Evolutionary conservation across 495 filamentous ascomycete genomes (phyloP).

Genomic region (Aspergillus ostianus): DNA sequence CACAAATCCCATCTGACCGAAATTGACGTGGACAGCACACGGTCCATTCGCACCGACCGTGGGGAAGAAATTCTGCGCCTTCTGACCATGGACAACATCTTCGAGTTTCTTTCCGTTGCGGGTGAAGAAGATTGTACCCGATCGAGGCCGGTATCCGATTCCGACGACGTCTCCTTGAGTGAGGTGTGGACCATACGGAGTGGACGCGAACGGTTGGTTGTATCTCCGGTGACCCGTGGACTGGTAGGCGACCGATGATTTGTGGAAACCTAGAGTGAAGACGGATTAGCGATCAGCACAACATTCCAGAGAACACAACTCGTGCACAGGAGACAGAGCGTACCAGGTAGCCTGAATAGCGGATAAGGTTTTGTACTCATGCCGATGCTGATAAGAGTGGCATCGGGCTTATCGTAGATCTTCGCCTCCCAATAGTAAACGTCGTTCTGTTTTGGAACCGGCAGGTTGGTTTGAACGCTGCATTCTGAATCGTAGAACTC

Average conservation of each 20-base stretch:
- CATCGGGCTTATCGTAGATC: constrained; percentile 94
- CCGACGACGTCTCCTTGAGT: constrained; percentile 95
- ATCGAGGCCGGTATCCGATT: constrained; percentile 91
- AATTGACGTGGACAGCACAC: constrained; percentile 90
- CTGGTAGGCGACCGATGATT: constrained; percentile 83
- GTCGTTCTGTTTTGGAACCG: constrained; percentile 97
- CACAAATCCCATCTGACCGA: constrained; percentile 95
- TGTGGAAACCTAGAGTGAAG: constrained; percentile 71
- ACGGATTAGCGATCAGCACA: constrained; percentile 18
- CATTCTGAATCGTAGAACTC: constrained; percentile 98
- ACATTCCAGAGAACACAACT: not conserved
- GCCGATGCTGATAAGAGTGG: constrained; percentile 79
- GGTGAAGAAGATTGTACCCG: constrained; percentile 95
- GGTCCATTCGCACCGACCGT: constrained; percentile 93
- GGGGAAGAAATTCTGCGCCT: constrained; percentile 94
- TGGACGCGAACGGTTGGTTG: constrained; percentile 83
- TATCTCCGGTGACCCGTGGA: constrained; percentile 82
- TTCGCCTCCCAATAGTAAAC: constrained; percentile 99
- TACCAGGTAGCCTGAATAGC: constrained; percentile 89
- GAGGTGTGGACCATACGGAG: constrained; percentile 76
- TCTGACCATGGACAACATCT: constrained; percentile 88
- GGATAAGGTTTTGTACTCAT: constrained; percentile 97
- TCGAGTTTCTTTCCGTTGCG: constrained; percentile 97
- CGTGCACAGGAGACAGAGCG: constrained; percentile 14
- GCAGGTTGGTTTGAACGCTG: constrained; percentile 94